phyloP scores from a whole-genome alignment of 768 basidiomycete species.

The Mycena maculata region DNA sequence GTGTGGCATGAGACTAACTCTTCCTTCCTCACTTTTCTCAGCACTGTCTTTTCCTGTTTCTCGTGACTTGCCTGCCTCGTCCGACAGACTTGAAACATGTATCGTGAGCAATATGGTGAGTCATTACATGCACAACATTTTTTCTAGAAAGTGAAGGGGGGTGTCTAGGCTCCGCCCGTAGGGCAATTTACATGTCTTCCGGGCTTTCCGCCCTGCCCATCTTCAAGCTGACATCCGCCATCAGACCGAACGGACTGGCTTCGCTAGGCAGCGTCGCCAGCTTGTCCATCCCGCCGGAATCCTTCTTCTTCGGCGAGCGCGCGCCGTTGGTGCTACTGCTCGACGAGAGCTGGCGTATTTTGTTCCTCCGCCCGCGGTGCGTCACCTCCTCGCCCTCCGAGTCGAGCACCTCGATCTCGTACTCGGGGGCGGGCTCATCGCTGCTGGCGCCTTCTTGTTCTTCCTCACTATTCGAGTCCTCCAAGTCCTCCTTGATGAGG shows the following conservation, averaged over 20 bases:
- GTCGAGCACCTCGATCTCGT: constrained; percentile 57
- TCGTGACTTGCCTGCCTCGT: too few species aligned
- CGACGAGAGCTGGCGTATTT: constrained; percentile 50
- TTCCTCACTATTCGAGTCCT: constrained; percentile 54
- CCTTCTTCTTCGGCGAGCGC: constrained; percentile 52
- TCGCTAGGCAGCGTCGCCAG: constrained; percentile 69
- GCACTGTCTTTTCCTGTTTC: too few species aligned
- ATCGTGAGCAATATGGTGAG: too few species aligned
- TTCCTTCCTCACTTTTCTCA: too few species aligned
- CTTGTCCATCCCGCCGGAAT: constrained; percentile 51
- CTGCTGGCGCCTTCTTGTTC: constrained; percentile 51
- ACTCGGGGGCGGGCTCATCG: constrained; percentile 46
- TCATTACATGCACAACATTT: too few species aligned
- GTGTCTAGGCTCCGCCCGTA: too few species aligned
- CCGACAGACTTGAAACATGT: too few species aligned
- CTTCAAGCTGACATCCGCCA: constrained; percentile 72
- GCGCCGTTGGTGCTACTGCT: constrained; percentile 50
- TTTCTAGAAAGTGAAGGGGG: too few species aligned
- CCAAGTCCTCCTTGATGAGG: constrained; percentile 60
- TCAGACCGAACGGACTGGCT: constrained; percentile 79
- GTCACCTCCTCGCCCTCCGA: constrained; percentile 53
- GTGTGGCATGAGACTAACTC: too few species aligned
- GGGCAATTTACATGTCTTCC: too few species aligned
- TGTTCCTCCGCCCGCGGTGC: constrained; percentile 33
- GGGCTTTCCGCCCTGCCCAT: constrained; percentile 45